These are phyloP conservation scores for Choiromyces venosus DNA, from an alignment of 495 filamentous ascomycete genomes.

Conservation along the genomic window DNA sequence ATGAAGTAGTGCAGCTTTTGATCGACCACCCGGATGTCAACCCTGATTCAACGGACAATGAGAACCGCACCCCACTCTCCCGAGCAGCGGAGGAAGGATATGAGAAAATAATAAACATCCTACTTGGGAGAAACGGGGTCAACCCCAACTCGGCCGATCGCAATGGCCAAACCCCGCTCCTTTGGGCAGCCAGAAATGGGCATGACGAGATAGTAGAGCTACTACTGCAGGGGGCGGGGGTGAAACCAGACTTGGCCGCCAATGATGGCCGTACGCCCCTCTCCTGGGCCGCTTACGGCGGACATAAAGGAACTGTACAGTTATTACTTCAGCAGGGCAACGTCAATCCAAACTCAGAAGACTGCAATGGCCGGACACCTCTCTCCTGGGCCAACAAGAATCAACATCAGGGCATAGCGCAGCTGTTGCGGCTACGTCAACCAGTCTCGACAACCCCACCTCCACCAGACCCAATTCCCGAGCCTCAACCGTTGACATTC, in stretches of 20 bases:
- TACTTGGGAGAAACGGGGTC: neutral
- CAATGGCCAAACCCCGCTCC: conserved; percentile 24
- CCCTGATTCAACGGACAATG: neutral
- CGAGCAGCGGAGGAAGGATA: conserved; percentile 24
- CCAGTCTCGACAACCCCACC: too few species aligned
- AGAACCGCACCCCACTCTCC: conserved; percentile 8
- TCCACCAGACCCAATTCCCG: too few species aligned
- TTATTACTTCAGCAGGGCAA: conserved; percentile 24
- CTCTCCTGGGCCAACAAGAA: conserved; percentile 22
- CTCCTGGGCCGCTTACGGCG: conserved; percentile 20
- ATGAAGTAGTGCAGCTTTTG: conserved; percentile 30
- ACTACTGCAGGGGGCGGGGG: conserved; percentile 14
- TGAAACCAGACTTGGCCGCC: conserved; percentile 20
- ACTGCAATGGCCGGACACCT: conserved; percentile 20
- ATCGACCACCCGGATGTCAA: conserved; percentile 21
- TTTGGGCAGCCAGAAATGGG: conserved; percentile 22
- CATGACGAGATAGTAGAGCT: conserved; percentile 26
- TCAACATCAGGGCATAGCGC: conserved; percentile 6
- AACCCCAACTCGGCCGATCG: conserved; percentile 21
- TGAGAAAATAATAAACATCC: conserved; percentile 8
- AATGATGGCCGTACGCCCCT: conserved; percentile 24
- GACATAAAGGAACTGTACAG: conserved; percentile 28
- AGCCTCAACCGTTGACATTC: too few species aligned
- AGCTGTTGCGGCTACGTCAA: neutral
- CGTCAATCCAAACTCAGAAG: conserved; percentile 21